These are phyloP conservation scores for Chaetoscypha palmicola DNA, from an alignment of 2,329 filamentous ascomycete species.

Conservation along the genomic window DNA sequence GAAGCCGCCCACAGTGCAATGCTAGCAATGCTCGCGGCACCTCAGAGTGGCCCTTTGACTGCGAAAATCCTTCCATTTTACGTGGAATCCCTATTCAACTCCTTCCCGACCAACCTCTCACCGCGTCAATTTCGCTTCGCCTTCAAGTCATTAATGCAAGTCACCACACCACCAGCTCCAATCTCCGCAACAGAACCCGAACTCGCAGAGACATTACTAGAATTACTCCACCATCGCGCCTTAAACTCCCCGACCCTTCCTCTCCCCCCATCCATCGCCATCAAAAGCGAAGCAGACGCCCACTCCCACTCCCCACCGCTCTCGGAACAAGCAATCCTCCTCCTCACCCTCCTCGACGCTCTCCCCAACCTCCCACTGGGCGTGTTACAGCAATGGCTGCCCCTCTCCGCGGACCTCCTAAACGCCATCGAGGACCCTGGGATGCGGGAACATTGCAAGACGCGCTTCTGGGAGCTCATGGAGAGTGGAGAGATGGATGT, in stretches of 20 bases:
- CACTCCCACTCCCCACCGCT: slow-evolving; percentile 35
- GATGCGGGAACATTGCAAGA: slow-evolving; percentile 51
- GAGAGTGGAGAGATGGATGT: slow-evolving; percentile 63
- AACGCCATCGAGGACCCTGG: slow-evolving; percentile 45
- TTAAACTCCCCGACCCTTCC: slow-evolving; percentile 44
- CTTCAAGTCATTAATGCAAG: slow-evolving; percentile 60
- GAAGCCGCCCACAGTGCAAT: slow-evolving; percentile 66
- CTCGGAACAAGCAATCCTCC: slow-evolving; percentile 54
- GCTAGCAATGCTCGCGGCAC: slow-evolving; percentile 60
- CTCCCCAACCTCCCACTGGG: slow-evolving; percentile 53
- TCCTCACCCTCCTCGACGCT: slow-evolving; percentile 58
- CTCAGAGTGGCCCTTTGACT: slow-evolving; percentile 54
- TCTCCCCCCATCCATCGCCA: slow-evolving; percentile 27
- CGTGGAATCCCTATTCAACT: slow-evolving; percentile 57
- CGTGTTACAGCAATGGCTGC: slow-evolving; percentile 59
- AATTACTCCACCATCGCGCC: slow-evolving; percentile 55
- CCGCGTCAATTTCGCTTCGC: slow-evolving; percentile 63
- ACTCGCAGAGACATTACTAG: slow-evolving; percentile 56
- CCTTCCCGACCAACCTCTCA: slow-evolving; percentile 60
- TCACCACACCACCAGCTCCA: slow-evolving; percentile 57
- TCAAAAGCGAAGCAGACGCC: slow-evolving; percentile 27
- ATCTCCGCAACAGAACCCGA: slow-evolving; percentile 55
- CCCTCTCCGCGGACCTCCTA: slow-evolving; percentile 52
- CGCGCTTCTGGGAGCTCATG: slow-evolving; percentile 61
- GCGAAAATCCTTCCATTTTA: slow-evolving; percentile 60